Base-by-base conservation (phyloP, 768 basidiomycete genomes). In the Dioszegia hungarica region DNA sequence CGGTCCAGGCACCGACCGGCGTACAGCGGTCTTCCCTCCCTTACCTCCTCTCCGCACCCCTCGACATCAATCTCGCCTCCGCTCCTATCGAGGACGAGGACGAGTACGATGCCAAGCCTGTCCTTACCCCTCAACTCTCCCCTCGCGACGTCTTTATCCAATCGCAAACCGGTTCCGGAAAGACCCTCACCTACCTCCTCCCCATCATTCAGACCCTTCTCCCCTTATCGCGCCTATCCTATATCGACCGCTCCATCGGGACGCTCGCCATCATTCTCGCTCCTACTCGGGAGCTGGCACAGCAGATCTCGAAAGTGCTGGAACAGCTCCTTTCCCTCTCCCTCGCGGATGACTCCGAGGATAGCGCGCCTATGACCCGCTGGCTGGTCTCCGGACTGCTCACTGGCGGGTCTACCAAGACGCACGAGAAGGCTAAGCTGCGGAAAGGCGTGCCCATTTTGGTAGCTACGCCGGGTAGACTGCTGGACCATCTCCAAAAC, bases 81-180 rank as follows among this genome's bases (percentile, higher is more conserved):
- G 39, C 36, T 10, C 41, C 43, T 5, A 3, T 31, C 20, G 54
- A 47, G 1, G 59, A 61, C 15, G 54, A 61, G 14, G 61, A 57
- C 27, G 56, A 57, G 36, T 31, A 51, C 22, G 49, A 39, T 12
- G 15, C 17, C 24, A 51, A 51, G 34, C 46, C 39, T 40, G 27
- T 29, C 36, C 66, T 76, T 8, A 57, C 70, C 63, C 20, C 29
- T 22, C 25, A 22, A 12, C 15, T 76, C 25, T 78, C 46, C 2
- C 51, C 67, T 4, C 80, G 87, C 57, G 91, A 94, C 75, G 83
- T 88, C 14, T 93, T 95, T 75, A 89, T 97, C 54, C 93, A 95
- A 75, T 89, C 91, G 12, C 92, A 97, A 74, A 97, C 94, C 9
- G 94, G 94, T 54, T 97, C 93, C 0, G 94, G 94, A 70, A 98